phyloP scores from a whole-genome alignment of 2,329 filamentous ascomycete species.

The Colletotrichum scovillei region DNA sequence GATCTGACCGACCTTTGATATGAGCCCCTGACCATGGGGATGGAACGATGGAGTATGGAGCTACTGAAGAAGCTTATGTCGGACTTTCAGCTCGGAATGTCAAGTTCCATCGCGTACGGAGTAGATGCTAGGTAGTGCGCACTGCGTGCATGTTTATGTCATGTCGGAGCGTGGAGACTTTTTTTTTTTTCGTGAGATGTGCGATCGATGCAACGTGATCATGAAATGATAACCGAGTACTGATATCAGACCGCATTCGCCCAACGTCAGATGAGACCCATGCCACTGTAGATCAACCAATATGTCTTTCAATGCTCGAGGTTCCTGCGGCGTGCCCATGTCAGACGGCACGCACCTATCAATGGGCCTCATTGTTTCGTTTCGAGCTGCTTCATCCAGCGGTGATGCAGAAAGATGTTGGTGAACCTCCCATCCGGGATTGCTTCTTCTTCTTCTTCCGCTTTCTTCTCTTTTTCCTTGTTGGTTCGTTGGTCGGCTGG shows the following conservation, averaged over 20 bases:
- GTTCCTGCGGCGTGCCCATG: not conserved
- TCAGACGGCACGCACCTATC: not conserved
- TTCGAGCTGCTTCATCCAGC: not conserved
- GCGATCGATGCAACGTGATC: not conserved
- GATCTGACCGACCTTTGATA: too few species aligned
- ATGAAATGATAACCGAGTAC: not conserved
- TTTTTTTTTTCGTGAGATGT: not conserved
- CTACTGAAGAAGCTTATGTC: not conserved
- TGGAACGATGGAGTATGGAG: not conserved
- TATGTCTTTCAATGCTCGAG: not conserved
- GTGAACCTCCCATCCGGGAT: slow-evolving; percentile 1
- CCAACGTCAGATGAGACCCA: slow-evolving; percentile 19
- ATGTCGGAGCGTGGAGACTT: not conserved
- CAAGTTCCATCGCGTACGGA: not conserved
- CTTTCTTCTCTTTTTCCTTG: too few species aligned
- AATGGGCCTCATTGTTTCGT: not conserved
- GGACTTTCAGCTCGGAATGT: not conserved
- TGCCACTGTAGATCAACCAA: not conserved
- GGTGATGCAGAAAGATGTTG: too few species aligned
- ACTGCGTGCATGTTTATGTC: not conserved
- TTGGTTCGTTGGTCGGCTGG: not conserved
- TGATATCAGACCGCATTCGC: slow-evolving; percentile 1
- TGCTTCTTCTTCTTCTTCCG: too few species aligned
- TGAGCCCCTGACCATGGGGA: not conserved
- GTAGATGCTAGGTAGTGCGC: too few species aligned